Evolutionary conservation across 371 early-diverging fungal species (phyloP).

Genomic region (Mortierella sp.): DNA sequence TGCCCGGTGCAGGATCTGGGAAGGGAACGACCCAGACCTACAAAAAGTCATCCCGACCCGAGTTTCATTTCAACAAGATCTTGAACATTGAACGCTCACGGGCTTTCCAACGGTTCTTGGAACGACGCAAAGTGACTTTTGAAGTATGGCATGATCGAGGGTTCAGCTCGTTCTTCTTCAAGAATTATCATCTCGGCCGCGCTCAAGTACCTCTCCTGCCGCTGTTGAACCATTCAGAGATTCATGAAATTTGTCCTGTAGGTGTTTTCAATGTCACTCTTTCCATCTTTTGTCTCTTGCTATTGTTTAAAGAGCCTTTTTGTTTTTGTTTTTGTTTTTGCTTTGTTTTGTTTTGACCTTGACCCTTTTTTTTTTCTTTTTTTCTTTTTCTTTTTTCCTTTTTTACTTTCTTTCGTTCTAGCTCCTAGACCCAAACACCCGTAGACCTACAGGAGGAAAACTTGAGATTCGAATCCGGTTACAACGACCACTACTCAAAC

Average conservation of each 20-base stretch:
- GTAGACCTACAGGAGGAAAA: constrained; percentile 76
- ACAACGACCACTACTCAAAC: constrained; percentile 70
- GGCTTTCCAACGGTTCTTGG: constrained; percentile 70
- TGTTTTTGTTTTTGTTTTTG: background rate
- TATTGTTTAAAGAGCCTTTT: too few relatives aligned
- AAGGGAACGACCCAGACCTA: constrained; percentile 75
- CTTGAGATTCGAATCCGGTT: constrained; percentile 75
- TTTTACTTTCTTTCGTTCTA: background rate
- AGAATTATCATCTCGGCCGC: constrained; percentile 71
- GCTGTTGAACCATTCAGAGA: constrained; percentile 70
- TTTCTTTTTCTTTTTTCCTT: background rate
- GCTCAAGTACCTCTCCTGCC: constrained; percentile 65
- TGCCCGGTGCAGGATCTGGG: constrained; percentile 61
- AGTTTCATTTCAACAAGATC: constrained; percentile 64
- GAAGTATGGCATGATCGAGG: constrained; percentile 79
- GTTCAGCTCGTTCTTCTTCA: constrained; percentile 54
- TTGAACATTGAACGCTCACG: constrained; percentile 74
- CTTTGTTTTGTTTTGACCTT: background rate
- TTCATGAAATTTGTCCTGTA: constrained; percentile 77
- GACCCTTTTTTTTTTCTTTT: constrained; percentile 15
- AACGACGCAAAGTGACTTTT: constrained; percentile 73
- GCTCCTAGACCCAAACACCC: constrained; percentile 69
- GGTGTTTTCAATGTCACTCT: constrained; percentile 17
- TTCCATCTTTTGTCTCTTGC: too few relatives aligned
- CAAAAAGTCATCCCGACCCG: constrained; percentile 51